phyloP scores from a whole-genome alignment of 2,329 filamentous ascomycete species.

The Fusarium armeniacum region DNA sequence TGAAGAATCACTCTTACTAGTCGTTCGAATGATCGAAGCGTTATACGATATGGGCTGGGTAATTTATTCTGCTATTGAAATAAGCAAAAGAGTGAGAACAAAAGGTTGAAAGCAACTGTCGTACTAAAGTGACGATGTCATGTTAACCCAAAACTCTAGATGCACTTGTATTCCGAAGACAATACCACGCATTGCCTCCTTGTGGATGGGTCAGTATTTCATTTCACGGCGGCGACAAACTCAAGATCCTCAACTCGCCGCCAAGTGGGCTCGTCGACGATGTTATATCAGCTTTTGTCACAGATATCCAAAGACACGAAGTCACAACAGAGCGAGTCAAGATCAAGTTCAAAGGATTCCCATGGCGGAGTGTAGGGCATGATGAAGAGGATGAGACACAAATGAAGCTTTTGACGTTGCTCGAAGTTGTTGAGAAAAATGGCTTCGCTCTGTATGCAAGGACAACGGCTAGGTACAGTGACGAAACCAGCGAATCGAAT shows the following conservation, averaged over 20 bases:
- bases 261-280: slow-evolving; percentile 10
- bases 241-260: slow-evolving; percentile 29
- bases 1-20: slow-evolving; percentile 23
- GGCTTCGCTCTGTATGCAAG: slow-evolving; percentile 19
- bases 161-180: slow-evolving; percentile 23
- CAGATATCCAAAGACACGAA: slow-evolving; percentile 20
- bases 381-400: slow-evolving; percentile 7
- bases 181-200: fast-evolving
- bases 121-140: fast-evolving
- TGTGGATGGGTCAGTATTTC: slow-evolving; percentile 32
- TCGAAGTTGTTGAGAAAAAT: slow-evolving; percentile 20
- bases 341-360: slow-evolving; percentile 24
- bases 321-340: slow-evolving; percentile 7
- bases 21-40: slow-evolving; percentile 16
- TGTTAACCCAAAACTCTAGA: background rate
- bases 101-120: slow-evolving; percentile 10
- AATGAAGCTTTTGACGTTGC: slow-evolving; percentile 21
- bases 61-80: slow-evolving; percentile 21
- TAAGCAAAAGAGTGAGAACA: slow-evolving; percentile 10
- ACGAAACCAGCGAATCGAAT: slow-evolving; percentile 15
- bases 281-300: slow-evolving; percentile 4
- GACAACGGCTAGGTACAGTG: background rate
- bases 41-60: slow-evolving; percentile 21
- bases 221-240: slow-evolving; percentile 31
- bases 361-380: background rate